These are phyloP conservation scores for Mortierella sp. DNA, from an alignment of 371 early-diverging fungal species.

Conservation along the genomic window DNA sequence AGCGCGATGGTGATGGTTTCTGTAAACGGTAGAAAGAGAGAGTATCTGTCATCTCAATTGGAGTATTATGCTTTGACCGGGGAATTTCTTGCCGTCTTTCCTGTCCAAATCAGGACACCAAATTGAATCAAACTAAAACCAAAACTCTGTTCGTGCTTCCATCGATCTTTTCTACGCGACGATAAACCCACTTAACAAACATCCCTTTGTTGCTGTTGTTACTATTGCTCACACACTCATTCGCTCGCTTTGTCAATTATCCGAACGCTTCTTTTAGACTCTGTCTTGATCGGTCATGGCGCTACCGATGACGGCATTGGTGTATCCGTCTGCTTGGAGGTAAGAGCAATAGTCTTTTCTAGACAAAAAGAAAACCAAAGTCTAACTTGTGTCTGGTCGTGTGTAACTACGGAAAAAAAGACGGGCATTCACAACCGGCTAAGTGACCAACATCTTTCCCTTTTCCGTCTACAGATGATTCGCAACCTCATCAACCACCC, in stretches of 20 bases:
- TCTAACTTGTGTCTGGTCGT: background rate
- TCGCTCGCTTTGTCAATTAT: too few species aligned
- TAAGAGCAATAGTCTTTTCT: constrained; percentile 18
- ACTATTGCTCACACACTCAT: background rate
- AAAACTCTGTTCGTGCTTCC: background rate
- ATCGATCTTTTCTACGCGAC: background rate
- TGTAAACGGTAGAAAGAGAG: background rate
- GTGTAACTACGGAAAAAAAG: background rate
- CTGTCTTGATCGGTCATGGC: constrained; percentile 84
- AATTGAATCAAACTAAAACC: background rate
- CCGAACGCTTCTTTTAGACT: constrained; percentile 70
- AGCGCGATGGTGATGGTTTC: background rate
- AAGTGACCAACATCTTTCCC: background rate
- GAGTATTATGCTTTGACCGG: background rate
- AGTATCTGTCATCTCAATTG: constrained; percentile 5
- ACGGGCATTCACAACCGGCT: background rate
- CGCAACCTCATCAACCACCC: constrained; percentile 74
- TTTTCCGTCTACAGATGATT: constrained; percentile 53
- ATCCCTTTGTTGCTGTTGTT: background rate
- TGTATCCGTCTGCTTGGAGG: constrained; percentile 78
- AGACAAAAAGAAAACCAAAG: too few species aligned
- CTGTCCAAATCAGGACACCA: constrained; percentile 32
- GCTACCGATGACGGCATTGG: constrained; percentile 90
- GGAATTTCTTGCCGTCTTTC: background rate
- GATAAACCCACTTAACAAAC: constrained; percentile 66